A percentile compares a stretch with the other conserved stretches of the same genome.
phyloP scores from a whole-genome alignment of 257 asterid genomes.

The Coffea eugenioides region DNA sequence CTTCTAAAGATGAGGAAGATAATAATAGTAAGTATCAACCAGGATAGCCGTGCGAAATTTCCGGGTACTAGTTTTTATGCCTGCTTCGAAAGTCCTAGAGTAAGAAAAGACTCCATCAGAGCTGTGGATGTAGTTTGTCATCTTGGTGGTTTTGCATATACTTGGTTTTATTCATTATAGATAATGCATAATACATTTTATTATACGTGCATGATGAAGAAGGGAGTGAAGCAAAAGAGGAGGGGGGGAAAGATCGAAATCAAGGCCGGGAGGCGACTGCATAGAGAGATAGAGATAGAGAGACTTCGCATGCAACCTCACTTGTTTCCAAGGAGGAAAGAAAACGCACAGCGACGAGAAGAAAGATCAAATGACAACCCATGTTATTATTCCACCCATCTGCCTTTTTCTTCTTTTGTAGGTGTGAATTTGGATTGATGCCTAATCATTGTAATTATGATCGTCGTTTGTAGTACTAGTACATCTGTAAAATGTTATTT shows the following conservation, averaged over 20 bases:
- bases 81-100: background rate
- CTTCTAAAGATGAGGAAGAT: constrained; percentile 26
- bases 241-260: constrained; percentile 42
- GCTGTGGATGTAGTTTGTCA: too few relatives aligned
- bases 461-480: too few relatives aligned
- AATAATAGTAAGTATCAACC: background rate
- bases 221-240: constrained; percentile 56
- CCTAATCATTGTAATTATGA: too few relatives aligned
- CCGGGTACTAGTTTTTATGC: background rate
- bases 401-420: too few relatives aligned
- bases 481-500: too few relatives aligned
- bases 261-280: constrained; percentile 15
- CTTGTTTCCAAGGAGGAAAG: background rate
- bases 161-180: too few relatives aligned
- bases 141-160: background rate
- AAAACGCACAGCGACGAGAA: too few relatives aligned
- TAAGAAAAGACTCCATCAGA: too few relatives aligned
- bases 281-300: background rate
- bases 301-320: background rate
- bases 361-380: background rate
- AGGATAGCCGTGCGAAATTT: background rate
- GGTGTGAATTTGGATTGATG: background rate
- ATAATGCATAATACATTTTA: background rate
- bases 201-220: background rate
- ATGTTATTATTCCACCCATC: background rate